Percentiles rank a stretch among this genome's conserved stretches.
Evolutionary conservation across 2,329 filamentous ascomycete species (phyloP).

Genomic region (Aureobasidium sp.): DNA sequence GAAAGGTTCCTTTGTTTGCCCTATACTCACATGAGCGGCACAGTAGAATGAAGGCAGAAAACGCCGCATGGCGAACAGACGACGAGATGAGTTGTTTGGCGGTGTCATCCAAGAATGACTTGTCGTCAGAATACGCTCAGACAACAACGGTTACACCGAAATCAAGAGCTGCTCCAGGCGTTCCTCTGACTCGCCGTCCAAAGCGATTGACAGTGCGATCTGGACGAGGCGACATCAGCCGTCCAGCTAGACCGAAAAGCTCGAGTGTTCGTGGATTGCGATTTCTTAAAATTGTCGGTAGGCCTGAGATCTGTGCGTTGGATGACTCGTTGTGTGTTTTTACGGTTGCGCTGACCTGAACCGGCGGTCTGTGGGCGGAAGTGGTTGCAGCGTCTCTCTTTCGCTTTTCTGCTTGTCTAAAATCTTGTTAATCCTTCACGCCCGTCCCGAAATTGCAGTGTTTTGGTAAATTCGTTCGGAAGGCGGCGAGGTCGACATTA

Average conservation of each 20-base stretch:
- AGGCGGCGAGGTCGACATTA: neutral
- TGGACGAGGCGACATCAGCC: neutral
- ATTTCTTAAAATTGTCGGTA: neutral
- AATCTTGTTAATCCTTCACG: too few relatives aligned
- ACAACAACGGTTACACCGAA: neutral
- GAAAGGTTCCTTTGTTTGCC: neutral
- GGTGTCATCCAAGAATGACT: neutral
- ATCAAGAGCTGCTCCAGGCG: neutral
- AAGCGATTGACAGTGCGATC: slow-evolving; percentile 5
- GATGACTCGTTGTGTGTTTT: neutral
- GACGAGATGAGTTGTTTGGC: neutral
- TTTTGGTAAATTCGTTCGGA: neutral
- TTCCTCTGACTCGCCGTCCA: neutral
- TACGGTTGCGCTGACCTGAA: neutral
- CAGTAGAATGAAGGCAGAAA: neutral
- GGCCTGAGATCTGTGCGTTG: slow-evolving; percentile 3
- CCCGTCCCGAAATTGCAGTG: neutral
- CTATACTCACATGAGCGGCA: too few relatives aligned
- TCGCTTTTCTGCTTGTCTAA: neutral
- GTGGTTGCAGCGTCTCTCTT: neutral
- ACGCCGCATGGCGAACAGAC: neutral
- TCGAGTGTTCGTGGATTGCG: neutral
- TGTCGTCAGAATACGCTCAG: slow-evolving; percentile 6
- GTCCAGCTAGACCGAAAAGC: neutral
- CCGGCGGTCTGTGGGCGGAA: neutral